Base-by-base conservation (phyloP, 352 stramenopile species). In the Lagenidium sp. region DNA sequence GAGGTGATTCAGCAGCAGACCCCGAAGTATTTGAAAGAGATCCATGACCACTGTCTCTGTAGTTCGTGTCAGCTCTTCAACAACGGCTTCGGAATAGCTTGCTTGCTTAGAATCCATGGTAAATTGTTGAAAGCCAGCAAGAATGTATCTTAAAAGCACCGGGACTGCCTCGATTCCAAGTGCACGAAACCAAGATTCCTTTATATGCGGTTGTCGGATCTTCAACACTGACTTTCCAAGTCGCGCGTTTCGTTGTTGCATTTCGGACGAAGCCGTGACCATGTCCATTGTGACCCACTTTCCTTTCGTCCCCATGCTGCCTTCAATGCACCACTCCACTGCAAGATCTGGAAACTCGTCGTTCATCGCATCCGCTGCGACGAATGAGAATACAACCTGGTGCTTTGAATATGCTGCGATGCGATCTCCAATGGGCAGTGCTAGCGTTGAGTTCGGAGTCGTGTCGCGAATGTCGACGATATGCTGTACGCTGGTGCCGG, bases 371-470 rank as follows among this genome's bases (percentile, higher is more conserved):
- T 84, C 70, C 24, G 70, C 50, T 2, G 77, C 77, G 8, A 57
- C 81, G 39, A 90, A 90, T 21, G 67, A 76, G 36, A 93, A 90
- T n/a, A 88, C 66, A 1, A 75, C 58, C 16, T 89, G 69, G 3
- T 82, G 38, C 40, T 83, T 85, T 37, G 55, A 73, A n/a, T 74
- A 63, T 7, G 58, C 49, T 16, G 56, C 47, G 10, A 73, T 63
- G 1, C 56, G 39, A 10, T 69, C 65, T 11, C 66, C 67, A 21
- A 58, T 54, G 4, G 69, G 72, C 2, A 73, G 48, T 21, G 49
- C 36, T 6, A 85, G 46, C 10, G 66, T 62, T 12, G 72, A 82
- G 13, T 58, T 36, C 5, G 77, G 47, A 2, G 44, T 44, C n/a
- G 53, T 44, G 18, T 87, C 72, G 29, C 72, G 59, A 10, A 82